These are phyloP conservation scores for Amyloporia xantha DNA, from an alignment of 768 basidiomycete species.

Conservation along the genomic window DNA sequence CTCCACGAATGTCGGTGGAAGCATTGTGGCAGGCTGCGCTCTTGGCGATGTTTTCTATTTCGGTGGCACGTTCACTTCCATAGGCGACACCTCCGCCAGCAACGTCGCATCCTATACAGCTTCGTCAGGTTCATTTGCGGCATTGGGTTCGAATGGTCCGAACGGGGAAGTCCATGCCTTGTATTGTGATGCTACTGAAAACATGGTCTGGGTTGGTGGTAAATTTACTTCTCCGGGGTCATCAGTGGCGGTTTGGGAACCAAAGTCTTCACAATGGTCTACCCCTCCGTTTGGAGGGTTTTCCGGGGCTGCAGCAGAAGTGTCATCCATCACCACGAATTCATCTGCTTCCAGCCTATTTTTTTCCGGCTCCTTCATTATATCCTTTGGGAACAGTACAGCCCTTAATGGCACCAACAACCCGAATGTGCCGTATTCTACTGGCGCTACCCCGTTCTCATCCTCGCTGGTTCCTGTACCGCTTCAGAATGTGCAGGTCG, in stretches of 20 bases:
- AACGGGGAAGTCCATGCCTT: constrained; percentile 68
- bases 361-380: constrained; percentile 85
- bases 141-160: constrained; percentile 63
- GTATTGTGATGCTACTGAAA: constrained; percentile 64
- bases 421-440: constrained; percentile 78
- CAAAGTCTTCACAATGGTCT: constrained; percentile 60
- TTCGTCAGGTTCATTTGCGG: constrained; percentile 47
- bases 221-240: constrained; percentile 60
- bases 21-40: constrained; percentile 66
- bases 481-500: constrained; percentile 46
- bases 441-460: constrained; percentile 79
- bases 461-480: constrained; percentile 84
- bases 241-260: constrained; percentile 68
- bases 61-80: constrained; percentile 75
- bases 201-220: constrained; percentile 76
- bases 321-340: constrained; percentile 72
- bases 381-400: constrained; percentile 54
- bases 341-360: constrained; percentile 68
- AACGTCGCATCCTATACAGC: constrained; percentile 78
- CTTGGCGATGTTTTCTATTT: constrained; percentile 58
- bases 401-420: constrained; percentile 65
- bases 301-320: constrained; percentile 57
- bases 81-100: constrained; percentile 49
- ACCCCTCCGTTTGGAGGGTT: constrained; percentile 79
- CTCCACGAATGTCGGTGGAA: constrained; percentile 75